Base-by-base conservation (phyloP, 331 rosid genomes). In the Prunus yedoensis region DNA sequence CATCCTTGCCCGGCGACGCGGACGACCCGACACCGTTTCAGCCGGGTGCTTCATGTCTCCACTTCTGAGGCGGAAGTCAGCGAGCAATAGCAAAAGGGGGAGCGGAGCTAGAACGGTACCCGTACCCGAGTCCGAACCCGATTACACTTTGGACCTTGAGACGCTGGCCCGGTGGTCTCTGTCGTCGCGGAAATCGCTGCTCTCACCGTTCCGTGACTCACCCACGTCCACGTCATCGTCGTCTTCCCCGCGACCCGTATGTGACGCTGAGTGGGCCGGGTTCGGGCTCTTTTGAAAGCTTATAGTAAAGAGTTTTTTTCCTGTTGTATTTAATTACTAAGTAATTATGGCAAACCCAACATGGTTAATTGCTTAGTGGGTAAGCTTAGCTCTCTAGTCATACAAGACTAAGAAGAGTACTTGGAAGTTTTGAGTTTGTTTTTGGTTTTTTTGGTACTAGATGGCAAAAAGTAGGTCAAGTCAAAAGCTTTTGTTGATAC, bases 211-310 rank as follows among this genome's bases (percentile, higher is more conserved):
- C 56, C 78, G 81, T 35, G 74, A 57, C 63, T 88, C 97, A 0
- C 38, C 80, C 27, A 35, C 89, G 30, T 85, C 89, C 28, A 79
- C 77, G 69, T 79, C 52, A 16, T 10, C 87, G 30, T 67, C 92
- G 65, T 86, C 87, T 10, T 90, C 99, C 35, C 97, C 97, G 16
- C 87, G 83, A 53, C 91, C 83, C 77, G 63, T 78, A 0, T 57
- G 76, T 25, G 96, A 90, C 66, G 81, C 83, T n/a, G 96, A 95
- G 41, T 92, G 97, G 97, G 97, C 96, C 52, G 96, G 88, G 35
- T 95, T 92, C 47, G 97, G 94, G 9, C 91, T 90, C 53, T 92
- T 92, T 59, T 95, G 28, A 13, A 52, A 13, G 66, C 11, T 52
- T 7, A 16, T 18, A 18, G 8, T 49, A 49, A 13, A 47, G 12